A percentile compares a stretch with the other conserved stretches of the same genome.
Conservation (phyloP, 1,139 yeast genomes). For the Kodamaea arcana region DNA sequence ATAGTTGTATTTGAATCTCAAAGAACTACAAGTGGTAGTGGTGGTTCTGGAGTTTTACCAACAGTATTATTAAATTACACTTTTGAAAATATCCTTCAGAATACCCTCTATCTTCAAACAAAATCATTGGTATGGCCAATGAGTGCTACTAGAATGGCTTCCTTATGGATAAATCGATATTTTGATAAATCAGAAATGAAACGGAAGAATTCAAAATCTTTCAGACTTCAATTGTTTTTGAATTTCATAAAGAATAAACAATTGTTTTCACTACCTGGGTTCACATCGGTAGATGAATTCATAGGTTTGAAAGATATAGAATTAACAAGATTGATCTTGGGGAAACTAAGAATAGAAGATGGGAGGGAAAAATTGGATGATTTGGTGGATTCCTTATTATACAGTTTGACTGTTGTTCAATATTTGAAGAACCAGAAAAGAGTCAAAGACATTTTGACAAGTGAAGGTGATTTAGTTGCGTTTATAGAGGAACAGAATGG, state of each 20-base stretch:
- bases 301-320: conserved; percentile 5
- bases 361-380: conserved; percentile 32
- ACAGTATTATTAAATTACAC: conserved; percentile 33
- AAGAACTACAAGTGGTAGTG: conserved; percentile 21
- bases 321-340: conserved; percentile 6
- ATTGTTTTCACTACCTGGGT: conserved; percentile 1
- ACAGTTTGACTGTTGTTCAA: conserved; percentile 27
- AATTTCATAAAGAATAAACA: conserved; percentile 2
- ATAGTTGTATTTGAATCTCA: conserved; percentile 36
- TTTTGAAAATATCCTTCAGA: conserved; percentile 31
- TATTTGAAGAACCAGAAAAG: conserved; percentile 17
- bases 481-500: conserved; percentile 7
- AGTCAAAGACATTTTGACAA: conserved; percentile 5
- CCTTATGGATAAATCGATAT: conserved; percentile 37
- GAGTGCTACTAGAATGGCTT: conserved; percentile 34
- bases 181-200: conserved; percentile 14
- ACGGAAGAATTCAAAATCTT: conserved; percentile 14
- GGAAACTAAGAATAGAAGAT: conserved; percentile 10
- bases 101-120: conserved; percentile 19
- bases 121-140: conserved; percentile 24
- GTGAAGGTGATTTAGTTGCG: conserved; percentile 7
- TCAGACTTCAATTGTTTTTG: conserved; percentile 20
- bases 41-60: conserved; percentile 21
- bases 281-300: background rate
- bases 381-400: conserved; percentile 36